These are phyloP conservation scores for Dichomitus squalens DNA, from an alignment of 1,284 basidiomycete genomes.

Conservation along the genomic window DNA sequence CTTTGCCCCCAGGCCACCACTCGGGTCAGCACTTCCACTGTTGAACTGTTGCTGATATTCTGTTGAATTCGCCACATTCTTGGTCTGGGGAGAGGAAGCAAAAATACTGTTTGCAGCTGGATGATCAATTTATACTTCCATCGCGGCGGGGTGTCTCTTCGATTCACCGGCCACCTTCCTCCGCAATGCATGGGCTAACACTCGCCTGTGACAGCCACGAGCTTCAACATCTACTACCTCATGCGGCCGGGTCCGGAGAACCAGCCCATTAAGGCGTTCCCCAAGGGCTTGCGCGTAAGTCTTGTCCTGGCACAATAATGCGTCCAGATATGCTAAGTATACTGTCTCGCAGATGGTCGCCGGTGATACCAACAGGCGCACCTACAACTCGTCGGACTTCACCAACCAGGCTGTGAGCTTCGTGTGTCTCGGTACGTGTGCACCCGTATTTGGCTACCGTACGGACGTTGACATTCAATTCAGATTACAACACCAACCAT, in stretches of 20 bases:
- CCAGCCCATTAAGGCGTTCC: constrained; percentile 31
- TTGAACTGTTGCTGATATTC: too few relatives aligned
- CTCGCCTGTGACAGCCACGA: constrained; percentile 7
- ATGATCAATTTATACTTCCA: too few relatives aligned
- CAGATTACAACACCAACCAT: constrained; percentile 36
- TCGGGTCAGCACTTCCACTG: too few relatives aligned
- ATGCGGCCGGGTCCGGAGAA: constrained; percentile 22
- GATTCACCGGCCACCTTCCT: neutral
- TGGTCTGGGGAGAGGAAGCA: too few relatives aligned
- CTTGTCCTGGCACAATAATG: neutral
- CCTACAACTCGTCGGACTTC: constrained; percentile 37
- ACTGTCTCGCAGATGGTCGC: constrained; percentile 38
- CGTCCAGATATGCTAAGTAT: neutral
- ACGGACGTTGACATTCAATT: neutral
- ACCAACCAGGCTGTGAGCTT: constrained; percentile 45
- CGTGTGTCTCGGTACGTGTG: constrained; percentile 38
- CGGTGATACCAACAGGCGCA: constrained; percentile 38
- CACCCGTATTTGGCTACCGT: neutral
- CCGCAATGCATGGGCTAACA: neutral
- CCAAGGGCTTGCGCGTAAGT: constrained; percentile 30
- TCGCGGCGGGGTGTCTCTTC: neutral
- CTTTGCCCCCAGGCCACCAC: too few relatives aligned
- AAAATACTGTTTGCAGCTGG: too few relatives aligned
- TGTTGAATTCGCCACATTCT: too few relatives aligned
- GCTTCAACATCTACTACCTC: constrained; percentile 35